phyloP scores from a whole-genome alignment of 2,329 filamentous ascomycete genomes.

The Canariomyces notabilis region DNA sequence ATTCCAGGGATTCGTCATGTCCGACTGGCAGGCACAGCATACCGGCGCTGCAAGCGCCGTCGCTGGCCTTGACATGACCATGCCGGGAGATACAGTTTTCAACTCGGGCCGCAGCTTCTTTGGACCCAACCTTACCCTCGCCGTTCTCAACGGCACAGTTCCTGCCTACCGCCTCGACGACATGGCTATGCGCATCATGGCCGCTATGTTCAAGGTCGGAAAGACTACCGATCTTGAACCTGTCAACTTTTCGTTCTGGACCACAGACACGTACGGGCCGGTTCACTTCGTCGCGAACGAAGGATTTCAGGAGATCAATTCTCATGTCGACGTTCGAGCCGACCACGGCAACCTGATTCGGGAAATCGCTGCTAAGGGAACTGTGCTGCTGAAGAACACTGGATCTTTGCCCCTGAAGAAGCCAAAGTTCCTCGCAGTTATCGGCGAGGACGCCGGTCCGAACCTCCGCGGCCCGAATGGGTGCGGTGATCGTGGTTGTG shows the following conservation, averaged over 20 bases:
- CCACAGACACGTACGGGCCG: conserved; percentile 66
- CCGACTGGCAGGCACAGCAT: conserved; percentile 61
- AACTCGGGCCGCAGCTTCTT: conserved; percentile 69
- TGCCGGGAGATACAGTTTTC: conserved; percentile 80
- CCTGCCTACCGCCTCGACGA: conserved; percentile 86
- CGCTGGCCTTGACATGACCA: conserved; percentile 80
- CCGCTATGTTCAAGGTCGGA: conserved; percentile 63
- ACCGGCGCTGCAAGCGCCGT: conserved; percentile 59
- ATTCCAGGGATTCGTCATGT: conserved; percentile 61
- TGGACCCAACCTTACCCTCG: conserved; percentile 83
- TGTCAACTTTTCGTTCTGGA: conserved; percentile 90
- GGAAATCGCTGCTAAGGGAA: conserved; percentile 71
- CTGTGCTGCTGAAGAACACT: conserved; percentile 83
- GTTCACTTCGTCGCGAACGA: conserved; percentile 58
- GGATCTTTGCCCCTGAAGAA: conserved; percentile 71
- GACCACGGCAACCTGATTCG: conserved; percentile 71
- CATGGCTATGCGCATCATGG: conserved; percentile 81
- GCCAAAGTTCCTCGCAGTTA: conserved; percentile 68
- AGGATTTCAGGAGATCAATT: conserved; percentile 65
- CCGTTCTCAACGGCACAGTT: conserved; percentile 82
- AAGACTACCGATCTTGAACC: conserved; percentile 44
- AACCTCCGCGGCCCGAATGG: conserved; percentile 74
- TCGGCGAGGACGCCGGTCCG: conserved; percentile 78
- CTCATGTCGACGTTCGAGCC: conserved; percentile 75
- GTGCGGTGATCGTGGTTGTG: conserved; percentile 62